phyloP scores from a whole-genome alignment of 257 asterid genomes.

The Przewalskia tangutica region DNA sequence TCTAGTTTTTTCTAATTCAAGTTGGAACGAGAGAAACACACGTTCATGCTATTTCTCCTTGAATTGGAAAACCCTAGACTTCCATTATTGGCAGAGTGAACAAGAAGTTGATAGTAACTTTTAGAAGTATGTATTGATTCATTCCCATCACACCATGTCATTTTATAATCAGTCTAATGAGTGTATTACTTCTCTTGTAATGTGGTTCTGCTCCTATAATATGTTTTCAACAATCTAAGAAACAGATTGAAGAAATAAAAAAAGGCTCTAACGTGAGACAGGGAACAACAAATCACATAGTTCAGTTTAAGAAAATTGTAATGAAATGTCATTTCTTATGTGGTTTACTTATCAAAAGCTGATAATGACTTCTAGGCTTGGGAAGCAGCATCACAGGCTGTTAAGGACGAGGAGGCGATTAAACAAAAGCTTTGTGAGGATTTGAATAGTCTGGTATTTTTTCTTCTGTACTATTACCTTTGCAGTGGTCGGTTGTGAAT shows the following conservation, averaged over 20 bases:
- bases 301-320: not conserved
- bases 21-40: not conserved
- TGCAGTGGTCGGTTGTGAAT: not conserved
- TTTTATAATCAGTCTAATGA: not conserved
- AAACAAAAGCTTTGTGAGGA: slow-evolving; percentile 75
- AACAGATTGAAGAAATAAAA: not conserved
- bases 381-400: slow-evolving; percentile 66
- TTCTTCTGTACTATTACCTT: slow-evolving; percentile 2
- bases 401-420: slow-evolving; percentile 68
- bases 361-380: slow-evolving; percentile 35
- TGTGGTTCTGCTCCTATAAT: not conserved
- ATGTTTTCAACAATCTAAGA: not conserved
- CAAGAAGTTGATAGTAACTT: not conserved
- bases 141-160: not conserved
- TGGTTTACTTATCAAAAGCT: not conserved
- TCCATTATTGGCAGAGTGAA: not conserved
- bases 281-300: not conserved
- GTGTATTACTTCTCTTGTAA: not conserved
- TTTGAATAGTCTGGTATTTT: slow-evolving; percentile 49
- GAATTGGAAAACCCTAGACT: not conserved
- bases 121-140: not conserved
- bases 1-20: not conserved
- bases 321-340: not conserved
- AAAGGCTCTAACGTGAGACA: not conserved
- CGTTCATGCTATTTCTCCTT: not conserved